Evolutionary conservation across 768 basidiomycete species (phyloP).

Genomic region (Pleurotus salmoneostramineus): DNA sequence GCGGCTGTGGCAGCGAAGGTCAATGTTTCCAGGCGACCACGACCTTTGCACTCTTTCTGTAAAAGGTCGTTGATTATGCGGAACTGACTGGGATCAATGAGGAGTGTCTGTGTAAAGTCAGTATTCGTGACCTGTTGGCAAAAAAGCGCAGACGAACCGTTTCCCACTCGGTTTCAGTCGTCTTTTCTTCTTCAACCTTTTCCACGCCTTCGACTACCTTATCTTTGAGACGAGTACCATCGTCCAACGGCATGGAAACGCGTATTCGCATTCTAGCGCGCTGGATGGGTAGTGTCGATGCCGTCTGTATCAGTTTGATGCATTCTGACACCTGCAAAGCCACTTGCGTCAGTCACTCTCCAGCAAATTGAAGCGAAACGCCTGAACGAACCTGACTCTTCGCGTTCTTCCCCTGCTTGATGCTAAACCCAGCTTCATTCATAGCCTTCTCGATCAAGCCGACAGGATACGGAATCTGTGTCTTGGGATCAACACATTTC

Average conservation of each 20-base stretch:
- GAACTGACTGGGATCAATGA: constrained; percentile 94
- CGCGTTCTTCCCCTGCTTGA: constrained; percentile 83
- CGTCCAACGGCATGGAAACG: constrained; percentile 64
- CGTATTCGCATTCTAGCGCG: constrained; percentile 91
- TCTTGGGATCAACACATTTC: constrained; percentile 92
- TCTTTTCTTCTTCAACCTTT: constrained; percentile 81
- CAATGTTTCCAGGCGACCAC: constrained; percentile 82
- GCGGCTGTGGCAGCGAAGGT: constrained; percentile 61
- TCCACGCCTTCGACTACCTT: constrained; percentile 72
- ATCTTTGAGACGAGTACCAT: constrained; percentile 66
- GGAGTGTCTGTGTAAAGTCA: constrained; percentile 56
- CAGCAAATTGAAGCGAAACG: background rate
- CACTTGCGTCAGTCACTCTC: background rate
- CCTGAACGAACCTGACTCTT: constrained; percentile 78
- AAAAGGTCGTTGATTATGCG: constrained; percentile 84
- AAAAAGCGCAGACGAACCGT: constrained; percentile 43
- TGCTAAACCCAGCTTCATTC: constrained; percentile 91
- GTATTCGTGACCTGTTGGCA: background rate
- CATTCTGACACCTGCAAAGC: constrained; percentile 77
- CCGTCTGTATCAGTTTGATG: constrained; percentile 76
- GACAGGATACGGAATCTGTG: constrained; percentile 86
- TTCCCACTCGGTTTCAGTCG: constrained; percentile 76
- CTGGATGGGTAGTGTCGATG: constrained; percentile 88
- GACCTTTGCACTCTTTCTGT: constrained; percentile 88
- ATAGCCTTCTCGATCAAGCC: constrained; percentile 98